A percentile compares a stretch with the other conserved stretches of the same genome.
Conservation (phyloP, 768 basidiomycete species). For the Mrakia gelida region DNA sequence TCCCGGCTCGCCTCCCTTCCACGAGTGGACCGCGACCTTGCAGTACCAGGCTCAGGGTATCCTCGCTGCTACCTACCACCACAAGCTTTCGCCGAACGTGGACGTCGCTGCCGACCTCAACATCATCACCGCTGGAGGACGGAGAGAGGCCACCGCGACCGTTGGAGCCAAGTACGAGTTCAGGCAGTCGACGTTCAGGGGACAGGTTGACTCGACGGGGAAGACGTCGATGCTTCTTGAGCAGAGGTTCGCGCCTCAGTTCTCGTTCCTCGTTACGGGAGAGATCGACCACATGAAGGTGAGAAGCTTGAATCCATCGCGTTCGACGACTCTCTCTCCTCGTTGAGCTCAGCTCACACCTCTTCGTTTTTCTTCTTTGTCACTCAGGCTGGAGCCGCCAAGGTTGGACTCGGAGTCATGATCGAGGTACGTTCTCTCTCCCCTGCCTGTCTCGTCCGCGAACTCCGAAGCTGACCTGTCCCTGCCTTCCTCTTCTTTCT, state of each 20-base stretch:
- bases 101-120: conserved; percentile 95
- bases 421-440: conserved; percentile 47
- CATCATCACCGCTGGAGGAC: conserved; percentile 61
- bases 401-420: conserved; percentile 96
- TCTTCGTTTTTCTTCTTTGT: conserved; percentile 25
- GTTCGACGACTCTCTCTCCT: background rate
- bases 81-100: conserved; percentile 88
- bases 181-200: conserved; percentile 85
- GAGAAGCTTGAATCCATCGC: conserved; percentile 33
- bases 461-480: background rate
- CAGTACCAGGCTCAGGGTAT: conserved; percentile 77
- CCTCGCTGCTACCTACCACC: conserved; percentile 91
- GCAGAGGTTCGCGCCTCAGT: conserved; percentile 91
- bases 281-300: conserved; percentile 99
- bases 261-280: conserved; percentile 88
- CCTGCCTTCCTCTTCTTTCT: background rate
- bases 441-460: background rate
- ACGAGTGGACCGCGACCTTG: conserved; percentile 86
- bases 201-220: conserved; percentile 88
- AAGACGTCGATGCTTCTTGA: conserved; percentile 93
- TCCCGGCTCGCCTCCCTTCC: conserved; percentile 48
- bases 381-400: conserved; percentile 54
- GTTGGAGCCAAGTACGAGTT: conserved; percentile 96
- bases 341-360: background rate
- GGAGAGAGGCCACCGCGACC: conserved; percentile 87